Conservation (phyloP, 2,329 filamentous ascomycete species). For the Acephala macrosclerotiorum region DNA sequence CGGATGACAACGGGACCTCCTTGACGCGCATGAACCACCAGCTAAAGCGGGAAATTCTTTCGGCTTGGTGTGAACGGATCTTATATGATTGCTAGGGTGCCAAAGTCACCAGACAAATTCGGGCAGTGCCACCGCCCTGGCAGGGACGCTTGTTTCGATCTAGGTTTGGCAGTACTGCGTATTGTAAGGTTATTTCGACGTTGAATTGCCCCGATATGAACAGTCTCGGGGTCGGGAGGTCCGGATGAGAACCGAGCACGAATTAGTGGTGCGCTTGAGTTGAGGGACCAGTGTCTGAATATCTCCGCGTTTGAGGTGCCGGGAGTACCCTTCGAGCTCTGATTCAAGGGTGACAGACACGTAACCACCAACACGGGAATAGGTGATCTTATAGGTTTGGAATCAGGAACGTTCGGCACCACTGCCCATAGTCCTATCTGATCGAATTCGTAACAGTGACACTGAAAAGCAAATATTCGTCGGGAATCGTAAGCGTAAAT, state of each 20-base stretch:
- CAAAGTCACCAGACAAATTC: background rate
- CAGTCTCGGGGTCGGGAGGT: background rate
- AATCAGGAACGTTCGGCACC: background rate
- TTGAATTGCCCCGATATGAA: background rate
- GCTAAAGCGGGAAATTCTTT: conserved; percentile 6
- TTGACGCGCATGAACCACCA: background rate
- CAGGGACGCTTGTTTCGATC: conserved; percentile 7
- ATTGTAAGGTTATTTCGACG: conserved; percentile 7
- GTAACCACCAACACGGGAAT: background rate
- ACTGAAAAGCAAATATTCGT: background rate
- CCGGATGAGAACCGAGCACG: conserved; percentile 6
- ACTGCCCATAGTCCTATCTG: background rate
- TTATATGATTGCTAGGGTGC: conserved; percentile 12
- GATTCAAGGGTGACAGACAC: background rate
- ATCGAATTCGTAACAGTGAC: background rate
- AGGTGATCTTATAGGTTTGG: background rate
- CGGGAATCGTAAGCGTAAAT: too few relatives aligned
- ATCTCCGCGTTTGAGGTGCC: conserved; percentile 10
- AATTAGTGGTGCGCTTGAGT: background rate
- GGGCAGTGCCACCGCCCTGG: background rate
- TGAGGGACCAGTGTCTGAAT: background rate
- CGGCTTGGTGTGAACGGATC: conserved; percentile 7
- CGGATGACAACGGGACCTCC: background rate
- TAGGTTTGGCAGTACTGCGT: conserved; percentile 6
- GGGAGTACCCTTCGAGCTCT: conserved; percentile 3